phyloP scores from a whole-genome alignment of 2,329 filamentous ascomycete genomes.

The Chaetomium strumarium region DNA sequence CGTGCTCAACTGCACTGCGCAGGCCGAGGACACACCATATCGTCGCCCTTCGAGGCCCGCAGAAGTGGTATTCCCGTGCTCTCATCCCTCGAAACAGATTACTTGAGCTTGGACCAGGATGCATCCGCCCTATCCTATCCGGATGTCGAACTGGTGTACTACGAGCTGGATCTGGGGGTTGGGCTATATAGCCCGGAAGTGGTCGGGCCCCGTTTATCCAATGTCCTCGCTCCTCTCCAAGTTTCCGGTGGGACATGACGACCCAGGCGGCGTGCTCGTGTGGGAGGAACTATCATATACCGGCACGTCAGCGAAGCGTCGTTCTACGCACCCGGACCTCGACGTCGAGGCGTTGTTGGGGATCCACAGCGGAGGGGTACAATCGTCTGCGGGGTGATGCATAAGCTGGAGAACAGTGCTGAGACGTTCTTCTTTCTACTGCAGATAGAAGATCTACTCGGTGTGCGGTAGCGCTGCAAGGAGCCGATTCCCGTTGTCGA shows the following conservation, averaged over 20 bases:
- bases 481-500: constrained; percentile 85
- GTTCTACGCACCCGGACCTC: constrained; percentile 81
- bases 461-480: constrained; percentile 83
- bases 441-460: constrained; percentile 93
- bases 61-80: constrained; percentile 88
- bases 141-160: constrained; percentile 92
- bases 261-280: constrained; percentile 89
- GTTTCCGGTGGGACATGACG: constrained; percentile 88
- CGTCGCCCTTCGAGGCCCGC: constrained; percentile 92
- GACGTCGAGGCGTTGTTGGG: constrained; percentile 80
- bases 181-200: constrained; percentile 95
- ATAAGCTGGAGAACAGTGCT: constrained; percentile 75
- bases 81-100: constrained; percentile 87
- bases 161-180: constrained; percentile 93
- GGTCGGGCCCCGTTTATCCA: constrained; percentile 89
- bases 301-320: constrained; percentile 92
- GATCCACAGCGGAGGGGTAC: constrained; percentile 84
- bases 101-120: constrained; percentile 85
- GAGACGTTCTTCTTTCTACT: constrained; percentile 96
- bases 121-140: constrained; percentile 77
- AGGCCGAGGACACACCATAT: constrained; percentile 94
- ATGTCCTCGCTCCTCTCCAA: constrained; percentile 88
- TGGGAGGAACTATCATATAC: constrained; percentile 91
- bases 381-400: constrained; percentile 91
- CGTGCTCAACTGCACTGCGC: constrained; percentile 89